Evolutionary conservation across 805 yeast genomes (phyloP), one percentile per base, ranked within the genome.

Genomic region (Millerozyma miso): DNA sequence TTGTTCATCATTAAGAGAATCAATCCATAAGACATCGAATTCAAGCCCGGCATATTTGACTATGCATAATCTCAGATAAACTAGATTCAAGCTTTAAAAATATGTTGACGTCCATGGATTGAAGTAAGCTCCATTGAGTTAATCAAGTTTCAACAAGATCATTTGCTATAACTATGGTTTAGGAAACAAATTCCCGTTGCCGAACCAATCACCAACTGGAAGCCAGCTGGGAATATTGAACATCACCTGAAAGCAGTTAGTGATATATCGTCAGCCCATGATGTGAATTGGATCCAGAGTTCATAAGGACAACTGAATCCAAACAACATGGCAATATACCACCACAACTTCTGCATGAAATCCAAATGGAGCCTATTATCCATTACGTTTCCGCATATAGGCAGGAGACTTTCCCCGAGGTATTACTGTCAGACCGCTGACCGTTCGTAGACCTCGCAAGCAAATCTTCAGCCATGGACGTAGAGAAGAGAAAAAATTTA

Each of bases 401-500:
- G 85, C 85, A 79, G 89, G 88, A 83, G 89, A 83, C 89, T 83
- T 83, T 83, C 88, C 89, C 89, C 88, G 77, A 82, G 81, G 85
- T 85, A 61, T 62, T 51, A 17, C 18, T 40, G 48, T 54, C 54
- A 43, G 16, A 37, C 42, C 35, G 39, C 39, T 49, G 42, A 69
- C 80, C 74, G 73, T 79, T 50, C 71, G 87, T 62, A 63, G 64
- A 82, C 87, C 81, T 82, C 81, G 88, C 77, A 61, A 80, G 80
- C 86, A 81, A 82, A 79, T 82, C 87, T 82, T 82, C 65, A 77
- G 60, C 73, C 80, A 80, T 79, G 85, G 73, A 76, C 74, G 79
- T 74, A 58, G 55, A 53, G 68, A 56, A 53, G 52, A 31, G 37
- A 19, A 37, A 33, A 37, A 37, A 35, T 29, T 17, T 35, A 36